Base-by-base conservation (phyloP, 2,329 filamentous ascomycete species). In the Penicillium sp. region DNA sequence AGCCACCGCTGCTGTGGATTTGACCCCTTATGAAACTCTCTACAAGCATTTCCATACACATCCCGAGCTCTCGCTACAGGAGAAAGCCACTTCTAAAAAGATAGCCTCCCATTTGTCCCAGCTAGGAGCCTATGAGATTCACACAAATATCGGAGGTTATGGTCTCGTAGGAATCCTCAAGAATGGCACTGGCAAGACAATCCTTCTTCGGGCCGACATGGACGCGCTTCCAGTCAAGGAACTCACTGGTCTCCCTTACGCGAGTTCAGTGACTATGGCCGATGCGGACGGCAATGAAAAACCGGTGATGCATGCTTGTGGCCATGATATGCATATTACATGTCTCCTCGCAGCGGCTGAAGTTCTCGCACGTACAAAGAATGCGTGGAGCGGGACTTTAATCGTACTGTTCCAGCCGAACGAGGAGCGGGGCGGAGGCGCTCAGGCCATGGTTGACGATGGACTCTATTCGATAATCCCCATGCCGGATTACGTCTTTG, bases 331-430 rank as follows among this genome's bases (percentile, higher is more conserved):
- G 79, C 83, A 86, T 63, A 81, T 85, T 43, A 82, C 82, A 0
- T 76, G 76, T 53, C 70, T 85, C 1, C 75, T 86, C 0, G 83
- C 79, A 0, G 81, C 82, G 0, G 78, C 81, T 0, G 77, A 82
- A 49, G 75, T 76, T 0, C 73, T 90, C 0, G 69, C 77, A 1
- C 69, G 69, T 0, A 68, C 73, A 0, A 75, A 70, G n/a, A 62
- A 77, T 0, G 32, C 59, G 0, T 90, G 87, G 87, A 74, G 68
- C 10, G 87, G 87, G 0, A 89, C 85, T 0, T 63, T 89, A 20
- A 72, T 90, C 5, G 68, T 87, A 7, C 70, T 85, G 3, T 90
- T 89, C 68, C 88, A 90, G 63, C 87, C 87, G 0, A 81, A 82
- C 2, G 87, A 89, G 67, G 87, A 90, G 68, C 77, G 81, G 1